Evolutionary conservation across 305 asterid genomes (phyloP).

Genomic region (Fraxinus angustifolia): DNA sequence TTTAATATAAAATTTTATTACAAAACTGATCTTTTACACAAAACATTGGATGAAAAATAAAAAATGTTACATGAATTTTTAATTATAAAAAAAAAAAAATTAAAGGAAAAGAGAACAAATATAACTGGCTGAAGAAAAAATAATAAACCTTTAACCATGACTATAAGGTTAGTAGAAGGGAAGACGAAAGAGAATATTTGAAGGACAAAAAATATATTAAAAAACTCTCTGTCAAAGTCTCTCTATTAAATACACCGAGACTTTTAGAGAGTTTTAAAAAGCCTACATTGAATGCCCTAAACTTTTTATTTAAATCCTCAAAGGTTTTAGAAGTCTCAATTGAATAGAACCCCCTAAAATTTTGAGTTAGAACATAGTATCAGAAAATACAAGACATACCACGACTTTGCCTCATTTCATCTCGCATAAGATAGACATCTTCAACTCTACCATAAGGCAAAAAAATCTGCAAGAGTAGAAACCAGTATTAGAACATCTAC

Average conservation of each 20-base stretch:
- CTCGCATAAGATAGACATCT: constrained; percentile 99
- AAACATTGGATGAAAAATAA: background rate
- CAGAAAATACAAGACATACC: constrained; percentile 49
- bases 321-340: too few species aligned
- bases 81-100: too few species aligned
- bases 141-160: background rate
- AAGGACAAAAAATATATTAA: background rate
- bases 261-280: too few species aligned
- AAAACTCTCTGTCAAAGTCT: background rate
- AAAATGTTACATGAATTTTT: background rate
- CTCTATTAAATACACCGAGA: background rate
- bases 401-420: constrained; percentile 95
- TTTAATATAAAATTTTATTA: too few species aligned
- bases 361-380: constrained; percentile 1
- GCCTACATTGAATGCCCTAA: too few species aligned
- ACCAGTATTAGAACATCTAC: constrained; percentile 12
- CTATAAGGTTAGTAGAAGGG: background rate
- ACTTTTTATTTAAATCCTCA: too few species aligned
- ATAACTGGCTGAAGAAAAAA: background rate
- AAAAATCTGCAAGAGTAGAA: constrained; percentile 60
- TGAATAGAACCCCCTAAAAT: background rate
- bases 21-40: background rate
- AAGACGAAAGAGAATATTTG: background rate
- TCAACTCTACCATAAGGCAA: constrained; percentile 84
- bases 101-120: background rate